A percentile compares a stretch with the other conserved stretches of the same genome.
Conservation (phyloP, 225 moss, liverwort and hornwort species). For the Neckera pumila region DNA sequence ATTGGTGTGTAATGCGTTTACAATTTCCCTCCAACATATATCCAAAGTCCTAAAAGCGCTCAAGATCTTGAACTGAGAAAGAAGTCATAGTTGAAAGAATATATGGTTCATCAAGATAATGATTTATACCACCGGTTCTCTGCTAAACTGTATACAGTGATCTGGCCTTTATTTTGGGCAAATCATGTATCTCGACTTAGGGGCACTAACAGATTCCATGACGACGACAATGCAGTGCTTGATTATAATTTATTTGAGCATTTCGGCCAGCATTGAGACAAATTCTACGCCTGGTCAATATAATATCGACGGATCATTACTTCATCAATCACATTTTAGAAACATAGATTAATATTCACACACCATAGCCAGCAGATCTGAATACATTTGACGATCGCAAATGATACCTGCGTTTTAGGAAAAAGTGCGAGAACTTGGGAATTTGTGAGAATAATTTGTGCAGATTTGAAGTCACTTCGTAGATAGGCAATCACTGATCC, state of each 20-base stretch:
- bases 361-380: background rate
- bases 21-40: background rate
- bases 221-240: background rate
- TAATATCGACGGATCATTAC: background rate
- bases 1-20: background rate
- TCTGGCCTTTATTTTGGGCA: background rate
- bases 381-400: background rate
- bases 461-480: background rate
- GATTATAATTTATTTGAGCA: background rate
- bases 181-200: background rate
- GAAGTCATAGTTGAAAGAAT: background rate
- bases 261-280: background rate
- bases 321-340: background rate
- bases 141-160: background rate
- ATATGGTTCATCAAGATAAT: background rate
- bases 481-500: background rate
- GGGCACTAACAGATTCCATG: background rate
- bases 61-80: background rate
- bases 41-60: background rate
- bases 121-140: background rate
- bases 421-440: background rate
- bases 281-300: background rate
- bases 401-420: background rate
- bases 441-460: background rate
- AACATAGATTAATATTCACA: background rate